Base-by-base conservation (phyloP, 2,329 filamentous ascomycete species). In the Fusarium lateritium region DNA sequence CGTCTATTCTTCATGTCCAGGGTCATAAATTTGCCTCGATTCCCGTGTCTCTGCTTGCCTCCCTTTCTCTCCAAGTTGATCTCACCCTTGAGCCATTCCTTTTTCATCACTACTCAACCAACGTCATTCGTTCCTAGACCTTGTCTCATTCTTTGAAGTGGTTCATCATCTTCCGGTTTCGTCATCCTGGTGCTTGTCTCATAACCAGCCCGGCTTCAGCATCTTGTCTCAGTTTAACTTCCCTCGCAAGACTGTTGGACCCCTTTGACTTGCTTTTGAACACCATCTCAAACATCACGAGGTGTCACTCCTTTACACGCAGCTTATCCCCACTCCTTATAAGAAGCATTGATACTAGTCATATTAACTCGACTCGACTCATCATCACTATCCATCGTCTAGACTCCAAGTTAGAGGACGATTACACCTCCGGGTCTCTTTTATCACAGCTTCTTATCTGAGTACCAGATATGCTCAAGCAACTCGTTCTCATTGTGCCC, bases 381-480 rank as follows among this genome's bases (percentile, higher is more conserved):
- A 7, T 28, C 31, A 60, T 43, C 46, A 58, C 38, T 47, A 49
- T 31, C 50, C 58, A 52, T 31, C 33, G 34, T 17, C 39, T 33
- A 44, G 43, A 49, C 56, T 53, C 21, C 46, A 63, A 58, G 46
- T 38, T 39, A 22, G 47, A 43, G 22, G 36, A 61, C 26, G 28
- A 47, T 47, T 39, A 21, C 19, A 46, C 34, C 36, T 34, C 21
- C 44, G 14, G 28, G 34, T 21, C 14, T 34, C 49, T 50, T 55
- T 34, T 43, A 13, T 40, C 31, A 5, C 26, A 46, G 22, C 22
- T 15, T 22, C 10, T 13, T 24, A 50, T 45, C 26, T 39, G 63
- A 44, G 19, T 34, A 56, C 24, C 52, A 39, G 56, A 56, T 22
- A 76, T 78, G 74, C 67, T 73, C 45, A 69, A 67, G 24, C 45